phyloP scores from a whole-genome alignment of 345 rosid genomes.

The Conringia planisiliqua region DNA sequence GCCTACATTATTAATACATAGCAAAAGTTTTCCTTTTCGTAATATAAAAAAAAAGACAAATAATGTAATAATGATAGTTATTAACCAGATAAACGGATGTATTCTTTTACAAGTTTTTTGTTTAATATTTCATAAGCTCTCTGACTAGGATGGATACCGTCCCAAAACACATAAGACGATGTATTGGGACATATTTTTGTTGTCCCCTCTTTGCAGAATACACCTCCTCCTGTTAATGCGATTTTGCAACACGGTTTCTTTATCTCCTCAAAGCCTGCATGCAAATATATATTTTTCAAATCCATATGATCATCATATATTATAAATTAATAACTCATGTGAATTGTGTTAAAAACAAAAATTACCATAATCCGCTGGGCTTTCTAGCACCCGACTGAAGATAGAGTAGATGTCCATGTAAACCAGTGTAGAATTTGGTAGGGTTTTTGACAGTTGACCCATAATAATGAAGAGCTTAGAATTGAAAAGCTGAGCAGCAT shows the following conservation, averaged over 20 bases:
- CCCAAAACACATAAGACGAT: conserved; percentile 35
- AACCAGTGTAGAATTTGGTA: conserved; percentile 38
- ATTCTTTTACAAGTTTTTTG: neutral
- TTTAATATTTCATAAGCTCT: conserved; percentile 28
- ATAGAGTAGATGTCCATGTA: conserved; percentile 45
- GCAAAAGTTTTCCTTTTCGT: neutral
- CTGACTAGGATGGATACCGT: conserved; percentile 41
- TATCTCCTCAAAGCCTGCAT: conserved; percentile 26
- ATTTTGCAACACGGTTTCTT: conserved; percentile 34
- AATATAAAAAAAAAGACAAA: neutral
- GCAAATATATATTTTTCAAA: neutral
- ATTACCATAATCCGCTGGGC: conserved; percentile 53
- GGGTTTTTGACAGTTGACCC: conserved; percentile 27
- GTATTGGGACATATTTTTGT: conserved; percentile 14
- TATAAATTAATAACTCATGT: neutral
- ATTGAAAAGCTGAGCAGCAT: conserved; percentile 52
- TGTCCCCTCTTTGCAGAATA: conserved; percentile 9
- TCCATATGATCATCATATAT: neutral
- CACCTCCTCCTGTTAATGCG: conserved; percentile 20
- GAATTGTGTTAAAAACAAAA: neutral
- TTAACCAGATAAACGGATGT: conserved; percentile 1
- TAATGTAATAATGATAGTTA: neutral
- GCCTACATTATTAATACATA: conserved; percentile 15
- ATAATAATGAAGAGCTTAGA: conserved; percentile 40
- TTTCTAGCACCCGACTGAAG: conserved; percentile 39